Evolutionary conservation across 805 yeast genomes (phyloP).

Genomic region (Cyberlindnera americana): DNA sequence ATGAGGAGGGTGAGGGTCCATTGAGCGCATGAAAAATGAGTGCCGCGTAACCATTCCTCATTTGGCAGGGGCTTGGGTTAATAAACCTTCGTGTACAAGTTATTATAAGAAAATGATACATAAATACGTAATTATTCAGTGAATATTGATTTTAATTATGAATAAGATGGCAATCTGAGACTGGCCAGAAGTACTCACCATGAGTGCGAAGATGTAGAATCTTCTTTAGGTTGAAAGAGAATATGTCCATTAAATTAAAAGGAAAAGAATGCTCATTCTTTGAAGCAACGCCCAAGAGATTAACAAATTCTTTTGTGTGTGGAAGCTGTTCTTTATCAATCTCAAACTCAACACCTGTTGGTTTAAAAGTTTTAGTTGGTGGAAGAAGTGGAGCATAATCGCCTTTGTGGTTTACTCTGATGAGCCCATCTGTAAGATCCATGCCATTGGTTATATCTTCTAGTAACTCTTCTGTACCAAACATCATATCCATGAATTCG

Average conservation of each 20-base stretch:
- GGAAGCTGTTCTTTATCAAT: constrained; percentile 35
- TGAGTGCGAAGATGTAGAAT: constrained; percentile 21
- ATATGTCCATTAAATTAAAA: constrained; percentile 18
- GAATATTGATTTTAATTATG: not conserved
- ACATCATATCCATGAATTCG: constrained; percentile 48
- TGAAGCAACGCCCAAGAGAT: constrained; percentile 18
- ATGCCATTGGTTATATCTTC: constrained; percentile 23
- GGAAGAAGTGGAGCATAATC: constrained; percentile 64
- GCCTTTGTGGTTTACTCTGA: constrained; percentile 53
- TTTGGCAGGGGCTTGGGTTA: too few species aligned
- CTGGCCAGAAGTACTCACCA: constrained; percentile 18
- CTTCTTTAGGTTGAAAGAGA: constrained; percentile 16
- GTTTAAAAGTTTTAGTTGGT: constrained; percentile 38
- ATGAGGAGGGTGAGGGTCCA: too few species aligned
- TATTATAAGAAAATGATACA: too few species aligned
- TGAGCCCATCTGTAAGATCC: constrained; percentile 34
- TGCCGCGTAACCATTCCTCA: too few species aligned
- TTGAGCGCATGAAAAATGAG: too few species aligned
- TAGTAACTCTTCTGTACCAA: constrained; percentile 36
- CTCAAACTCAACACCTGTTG: constrained; percentile 32
- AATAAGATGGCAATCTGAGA: constrained; percentile 19
- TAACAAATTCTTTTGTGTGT: constrained; percentile 28
- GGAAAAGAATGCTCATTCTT: constrained; percentile 11
- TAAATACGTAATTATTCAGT: too few species aligned
- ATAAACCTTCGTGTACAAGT: too few species aligned